Evolutionary conservation across 73 alveolate genomes (phyloP).

Genomic region (Durusdinium trenchii): DNA sequence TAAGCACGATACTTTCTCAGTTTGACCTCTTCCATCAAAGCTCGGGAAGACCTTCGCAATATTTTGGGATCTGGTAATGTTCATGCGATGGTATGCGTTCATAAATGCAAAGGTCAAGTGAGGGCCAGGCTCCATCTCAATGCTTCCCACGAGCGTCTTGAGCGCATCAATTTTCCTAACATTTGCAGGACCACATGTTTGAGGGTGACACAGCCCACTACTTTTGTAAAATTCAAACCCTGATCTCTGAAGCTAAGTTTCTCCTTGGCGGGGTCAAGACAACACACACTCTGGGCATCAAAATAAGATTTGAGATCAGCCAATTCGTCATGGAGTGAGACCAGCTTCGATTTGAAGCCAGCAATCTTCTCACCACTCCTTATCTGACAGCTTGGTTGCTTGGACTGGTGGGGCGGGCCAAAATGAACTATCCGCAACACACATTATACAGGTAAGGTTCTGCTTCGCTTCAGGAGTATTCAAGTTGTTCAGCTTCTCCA

Average conservation of each 20-base stretch:
- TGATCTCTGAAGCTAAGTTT: no score
- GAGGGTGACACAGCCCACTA: no score
- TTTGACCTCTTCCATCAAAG: conserved; percentile 40
- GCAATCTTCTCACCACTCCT: background rate
- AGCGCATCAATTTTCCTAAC: background rate
- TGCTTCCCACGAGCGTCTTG: background rate
- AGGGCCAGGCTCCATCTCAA: conserved; percentile 16
- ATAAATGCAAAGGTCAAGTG: background rate
- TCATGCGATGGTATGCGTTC: no score
- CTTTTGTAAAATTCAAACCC: no score
- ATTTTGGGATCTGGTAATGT: background rate
- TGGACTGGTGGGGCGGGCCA: no score
- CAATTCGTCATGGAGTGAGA: background rate
- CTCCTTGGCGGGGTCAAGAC: no score
- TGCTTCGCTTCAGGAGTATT: background rate
- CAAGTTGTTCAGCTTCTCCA: background rate
- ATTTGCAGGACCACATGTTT: no score
- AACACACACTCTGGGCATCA: no score
- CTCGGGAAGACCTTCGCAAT: conserved; percentile 26
- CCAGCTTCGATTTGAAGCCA: background rate
- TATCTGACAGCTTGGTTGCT: no score
- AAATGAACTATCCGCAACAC: no score
- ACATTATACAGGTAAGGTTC: background rate
- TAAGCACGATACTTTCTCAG: background rate
- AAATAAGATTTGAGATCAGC: conserved; percentile 19